Percentiles rank a stretch among this genome's conserved stretches.
Evolutionary conservation across 2,329 filamentous ascomycete species (phyloP).

Genomic region (Colletotrichum musae): DNA sequence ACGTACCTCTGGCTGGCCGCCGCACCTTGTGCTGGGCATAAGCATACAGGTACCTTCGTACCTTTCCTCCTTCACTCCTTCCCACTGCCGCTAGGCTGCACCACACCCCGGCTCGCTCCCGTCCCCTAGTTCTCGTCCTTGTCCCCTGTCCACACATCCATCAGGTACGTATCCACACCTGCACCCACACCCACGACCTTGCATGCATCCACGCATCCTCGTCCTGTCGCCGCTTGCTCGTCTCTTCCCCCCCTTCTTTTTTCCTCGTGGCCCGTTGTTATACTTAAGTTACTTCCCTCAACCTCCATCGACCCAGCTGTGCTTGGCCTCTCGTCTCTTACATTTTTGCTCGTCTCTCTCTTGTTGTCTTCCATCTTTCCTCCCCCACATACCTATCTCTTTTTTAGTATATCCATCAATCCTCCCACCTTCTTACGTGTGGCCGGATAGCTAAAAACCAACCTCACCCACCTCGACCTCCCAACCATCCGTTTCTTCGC

Average conservation of each 20-base stretch:
- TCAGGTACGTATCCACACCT: neutral
- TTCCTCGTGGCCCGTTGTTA: conserved; percentile 35
- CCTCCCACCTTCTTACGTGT: conserved; percentile 18
- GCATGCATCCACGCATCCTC: neutral
- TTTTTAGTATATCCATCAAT: conserved; percentile 30
- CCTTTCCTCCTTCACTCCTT: neutral
- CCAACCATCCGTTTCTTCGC: conserved; percentile 31
- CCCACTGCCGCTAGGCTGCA: no score
- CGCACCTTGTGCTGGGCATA: neutral
- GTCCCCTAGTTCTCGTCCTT: conserved; percentile 20
- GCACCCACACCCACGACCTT: neutral
- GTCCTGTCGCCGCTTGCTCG: conserved; percentile 15
- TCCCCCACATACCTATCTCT: neutral
- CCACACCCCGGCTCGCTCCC: conserved; percentile 24
- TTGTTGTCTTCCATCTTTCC: conserved; percentile 16
- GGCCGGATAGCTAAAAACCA: conserved; percentile 33
- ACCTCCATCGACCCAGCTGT: conserved; percentile 34
- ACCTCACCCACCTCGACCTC: neutral
- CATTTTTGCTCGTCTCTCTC: conserved; percentile 38
- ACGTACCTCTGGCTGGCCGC: neutral
- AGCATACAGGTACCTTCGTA: neutral
- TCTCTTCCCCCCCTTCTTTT: conserved; percentile 23
- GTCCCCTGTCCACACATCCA: neutral
- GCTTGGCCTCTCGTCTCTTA: conserved; percentile 39
- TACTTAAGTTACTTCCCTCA: conserved; percentile 40